Evolutionary conservation across 257 asterid genomes (phyloP), one percentile per base, ranked within the genome.

Genomic region (Plantago ovata): DNA sequence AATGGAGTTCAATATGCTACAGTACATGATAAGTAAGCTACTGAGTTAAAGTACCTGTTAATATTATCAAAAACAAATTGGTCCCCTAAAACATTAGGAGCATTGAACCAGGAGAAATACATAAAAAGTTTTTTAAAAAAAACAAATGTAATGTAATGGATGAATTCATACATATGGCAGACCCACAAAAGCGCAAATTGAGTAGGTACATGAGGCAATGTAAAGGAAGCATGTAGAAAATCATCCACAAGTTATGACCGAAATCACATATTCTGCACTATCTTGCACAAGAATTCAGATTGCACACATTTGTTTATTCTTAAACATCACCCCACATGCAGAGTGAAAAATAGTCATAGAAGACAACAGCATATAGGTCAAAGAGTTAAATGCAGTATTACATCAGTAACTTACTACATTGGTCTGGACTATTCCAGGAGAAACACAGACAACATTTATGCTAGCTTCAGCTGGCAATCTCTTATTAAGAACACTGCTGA

Each of bases 341-440:
- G 47, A 43, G 11, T 10, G 2, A 32, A 18, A n/a, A 6, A 24
- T n/a, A n/a, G n/a, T n/a, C 23, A 18, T 9, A 43, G 4, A 45
- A 24, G 47, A 53, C 11, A 41, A 18, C 36, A 39, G 24, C 54
- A 7, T 36, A 40, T 24, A 4, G 38, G 61, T 45, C 42, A 66
- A 69, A 45, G 51, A 38, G 58, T 46, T 36, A 64, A 45, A 53
- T 7, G 15, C 42, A 49, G 19, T 41, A 10, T 38, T 14, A 21
- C 42, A 38, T 62, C 13, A 41, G 65, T 46, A 75, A 77, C 94
- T 84, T 86, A 93, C 99, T 47, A 93, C 97, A 73, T 93, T 93
- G 60, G 99, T 89, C 49, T 86, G 95, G 63, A 89, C 99, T 62
- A 93, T 72, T 73, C 99, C 99, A 21, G 99, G 97, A 38, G 97